Base-by-base conservation (phyloP, 306 rosid genomes). In the Ochetophila trinervis region DNA sequence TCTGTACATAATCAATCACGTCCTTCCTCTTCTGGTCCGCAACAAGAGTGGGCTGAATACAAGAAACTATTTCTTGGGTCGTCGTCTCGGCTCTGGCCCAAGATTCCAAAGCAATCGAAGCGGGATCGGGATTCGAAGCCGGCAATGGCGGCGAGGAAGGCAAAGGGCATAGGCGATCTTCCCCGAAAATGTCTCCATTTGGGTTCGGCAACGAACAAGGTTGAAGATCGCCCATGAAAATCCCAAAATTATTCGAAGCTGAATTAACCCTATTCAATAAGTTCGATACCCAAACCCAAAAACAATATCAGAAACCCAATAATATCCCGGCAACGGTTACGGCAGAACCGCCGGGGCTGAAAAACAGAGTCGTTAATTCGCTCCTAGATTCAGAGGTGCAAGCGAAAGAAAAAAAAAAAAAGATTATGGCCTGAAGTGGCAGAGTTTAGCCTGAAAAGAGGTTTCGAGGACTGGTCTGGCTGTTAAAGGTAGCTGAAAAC, bases 1-100 rank as follows among this genome's bases (percentile, higher is more conserved):
- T 40, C 64, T 75, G 74, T 0, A 82, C 81, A 16, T 68, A 82
- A 12, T 65, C 63, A 48, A 75, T 52, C 17, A 82, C 66, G 59
- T 65, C 72, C 53, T 36, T 57, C 67, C 84, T 68, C 68, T 60
- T 76, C 68, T 53, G 76, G 62, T 82, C 66, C 19, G 81, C 52
- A 17, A 36, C 72, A 55, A 30, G 53, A 66, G 81, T 79, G 8
- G 87, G 84, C 63, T 69, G 81, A 75, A 82, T 75, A 69, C 44
- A 54, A 8, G 62, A 21, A 49, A 78, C 42, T 36, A 82, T 68
- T 44, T 60, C 68, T 0, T n/a, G 35, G 34, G 57, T 22, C 6
- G 65, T 50, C 53, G 18, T 36, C 63, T 82, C 81, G 1, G 79
- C 80, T 42, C 15, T 50, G 6, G 42, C 67, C 83, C 73, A 82